phyloP scores from a whole-genome alignment of 1,284 basidiomycete genomes.

The Heterobasidion parviporum region DNA sequence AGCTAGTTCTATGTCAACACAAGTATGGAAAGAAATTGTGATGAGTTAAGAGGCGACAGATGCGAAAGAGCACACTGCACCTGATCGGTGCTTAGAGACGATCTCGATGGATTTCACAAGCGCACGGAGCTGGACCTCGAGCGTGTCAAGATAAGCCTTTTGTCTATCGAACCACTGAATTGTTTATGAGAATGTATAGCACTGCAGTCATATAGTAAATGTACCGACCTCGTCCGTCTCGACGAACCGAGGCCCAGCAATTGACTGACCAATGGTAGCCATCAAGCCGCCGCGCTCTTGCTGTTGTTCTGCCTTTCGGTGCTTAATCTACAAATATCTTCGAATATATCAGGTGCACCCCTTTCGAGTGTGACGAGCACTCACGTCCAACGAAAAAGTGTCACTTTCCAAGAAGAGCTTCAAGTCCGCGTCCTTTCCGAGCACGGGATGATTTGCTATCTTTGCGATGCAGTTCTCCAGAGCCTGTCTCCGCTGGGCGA shows the following conservation, averaged over 20 bases:
- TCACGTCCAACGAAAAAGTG: constrained; percentile 73
- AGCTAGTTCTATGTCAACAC: constrained; percentile 48
- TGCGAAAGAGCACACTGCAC: constrained; percentile 26
- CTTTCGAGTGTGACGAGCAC: constrained; percentile 19
- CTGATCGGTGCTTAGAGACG: constrained; percentile 74
- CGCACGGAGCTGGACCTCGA: constrained; percentile 84
- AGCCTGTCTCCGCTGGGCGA: constrained; percentile 74
- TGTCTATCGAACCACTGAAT: constrained; percentile 88
- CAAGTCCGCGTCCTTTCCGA: constrained; percentile 79
- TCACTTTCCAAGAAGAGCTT: constrained; percentile 86
- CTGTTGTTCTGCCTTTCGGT: constrained; percentile 69
- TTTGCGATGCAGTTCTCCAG: constrained; percentile 89
- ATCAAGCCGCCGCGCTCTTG: constrained; percentile 74
- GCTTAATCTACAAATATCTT: constrained; percentile 61
- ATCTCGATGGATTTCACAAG: constrained; percentile 81
- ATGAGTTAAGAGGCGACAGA: background rate
- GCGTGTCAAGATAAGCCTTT: constrained; percentile 77
- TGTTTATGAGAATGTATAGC: background rate
- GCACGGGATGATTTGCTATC: constrained; percentile 80
- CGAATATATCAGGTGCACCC: constrained; percentile 2
- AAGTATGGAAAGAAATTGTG: background rate
- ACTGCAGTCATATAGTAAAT: background rate
- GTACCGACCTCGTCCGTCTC: constrained; percentile 80
- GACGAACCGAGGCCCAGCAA: constrained; percentile 80
- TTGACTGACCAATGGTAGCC: constrained; percentile 69